A percentile compares a stretch with the other conserved stretches of the same genome.
Evolutionary conservation across 176 grass and related monocot genomes (phyloP).

Genomic region (Eleusine coracana): DNA sequence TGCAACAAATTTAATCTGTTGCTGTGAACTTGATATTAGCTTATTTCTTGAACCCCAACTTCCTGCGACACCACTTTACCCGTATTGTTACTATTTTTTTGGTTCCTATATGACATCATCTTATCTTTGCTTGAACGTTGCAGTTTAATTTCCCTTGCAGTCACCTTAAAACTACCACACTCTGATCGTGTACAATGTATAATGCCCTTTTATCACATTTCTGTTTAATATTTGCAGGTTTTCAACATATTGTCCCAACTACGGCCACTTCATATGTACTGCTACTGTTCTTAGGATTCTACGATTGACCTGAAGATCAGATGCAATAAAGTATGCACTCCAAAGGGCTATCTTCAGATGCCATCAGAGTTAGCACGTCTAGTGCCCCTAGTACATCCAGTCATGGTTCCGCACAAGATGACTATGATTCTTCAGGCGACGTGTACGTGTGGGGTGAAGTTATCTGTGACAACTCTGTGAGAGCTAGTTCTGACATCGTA

Average conservation of each 20-base stretch:
- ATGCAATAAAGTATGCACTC: conserved; percentile 82
- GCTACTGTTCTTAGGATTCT: conserved; percentile 32
- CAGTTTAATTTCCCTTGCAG: background rate
- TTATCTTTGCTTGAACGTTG: background rate
- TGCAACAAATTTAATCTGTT: background rate
- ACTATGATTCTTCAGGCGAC: conserved; percentile 80
- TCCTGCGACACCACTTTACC: background rate
- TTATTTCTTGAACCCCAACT: background rate
- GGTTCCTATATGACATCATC: background rate
- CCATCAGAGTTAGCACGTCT: conserved; percentile 92
- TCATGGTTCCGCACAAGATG: conserved; percentile 93
- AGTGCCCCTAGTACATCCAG: conserved; percentile 96
- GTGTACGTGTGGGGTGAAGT: conserved; percentile 97
- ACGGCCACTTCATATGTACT: background rate
- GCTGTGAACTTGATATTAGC: background rate
- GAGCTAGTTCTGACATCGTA: conserved; percentile 47
- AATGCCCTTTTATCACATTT: background rate
- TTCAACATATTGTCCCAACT: background rate
- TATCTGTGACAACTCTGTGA: conserved; percentile 64
- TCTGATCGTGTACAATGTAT: background rate
- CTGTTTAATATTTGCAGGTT: conserved; percentile 34
- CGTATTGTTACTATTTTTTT: background rate
- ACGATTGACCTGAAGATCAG: conserved; percentile 46
- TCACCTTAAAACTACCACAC: background rate
- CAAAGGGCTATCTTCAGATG: conserved; percentile 76